phyloP scores from a whole-genome alignment of 106 monocot species.

The Ottelia alismoides region DNA sequence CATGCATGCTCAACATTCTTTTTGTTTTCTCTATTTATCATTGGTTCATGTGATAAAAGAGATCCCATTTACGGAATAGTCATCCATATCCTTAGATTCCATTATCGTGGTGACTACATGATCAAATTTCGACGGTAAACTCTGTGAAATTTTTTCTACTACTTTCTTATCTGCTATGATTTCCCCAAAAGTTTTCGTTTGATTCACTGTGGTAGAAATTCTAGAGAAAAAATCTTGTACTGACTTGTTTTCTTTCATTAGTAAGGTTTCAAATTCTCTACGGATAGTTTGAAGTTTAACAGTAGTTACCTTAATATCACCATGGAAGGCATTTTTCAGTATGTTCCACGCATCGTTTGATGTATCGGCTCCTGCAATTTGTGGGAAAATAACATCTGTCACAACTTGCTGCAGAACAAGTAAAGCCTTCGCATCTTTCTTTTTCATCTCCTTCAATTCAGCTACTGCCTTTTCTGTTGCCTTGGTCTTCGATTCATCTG shows the following conservation, averaged over 20 bases:
- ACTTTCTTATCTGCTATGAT: background rate
- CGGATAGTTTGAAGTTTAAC: constrained; percentile 8
- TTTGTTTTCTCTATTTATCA: background rate
- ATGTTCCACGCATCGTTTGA: background rate
- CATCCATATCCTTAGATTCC: constrained; percentile 3
- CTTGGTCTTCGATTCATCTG: no score
- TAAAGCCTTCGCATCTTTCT: constrained; percentile 9
- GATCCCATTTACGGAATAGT: constrained; percentile 2
- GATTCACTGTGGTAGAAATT: constrained; percentile 4
- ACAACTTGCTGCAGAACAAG: constrained; percentile 5
- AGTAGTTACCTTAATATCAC: background rate
- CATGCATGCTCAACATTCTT: background rate
- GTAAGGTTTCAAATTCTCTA: no score
- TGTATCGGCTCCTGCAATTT: no score
- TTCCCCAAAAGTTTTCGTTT: constrained; percentile 10
- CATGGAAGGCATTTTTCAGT: constrained; percentile 2
- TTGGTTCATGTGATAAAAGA: constrained; percentile 2
- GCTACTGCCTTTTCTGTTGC: no score
- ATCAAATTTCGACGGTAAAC: no score
- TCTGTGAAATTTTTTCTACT: no score
- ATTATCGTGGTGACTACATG: background rate
- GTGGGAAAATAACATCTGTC: background rate
- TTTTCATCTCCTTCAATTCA: background rate
- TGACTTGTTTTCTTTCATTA: no score
- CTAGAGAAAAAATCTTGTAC: no score